Evolutionary conservation across 306 rosid species (phyloP), one percentile per base, ranked within the genome.

Genomic region (Pyrus communis): DNA sequence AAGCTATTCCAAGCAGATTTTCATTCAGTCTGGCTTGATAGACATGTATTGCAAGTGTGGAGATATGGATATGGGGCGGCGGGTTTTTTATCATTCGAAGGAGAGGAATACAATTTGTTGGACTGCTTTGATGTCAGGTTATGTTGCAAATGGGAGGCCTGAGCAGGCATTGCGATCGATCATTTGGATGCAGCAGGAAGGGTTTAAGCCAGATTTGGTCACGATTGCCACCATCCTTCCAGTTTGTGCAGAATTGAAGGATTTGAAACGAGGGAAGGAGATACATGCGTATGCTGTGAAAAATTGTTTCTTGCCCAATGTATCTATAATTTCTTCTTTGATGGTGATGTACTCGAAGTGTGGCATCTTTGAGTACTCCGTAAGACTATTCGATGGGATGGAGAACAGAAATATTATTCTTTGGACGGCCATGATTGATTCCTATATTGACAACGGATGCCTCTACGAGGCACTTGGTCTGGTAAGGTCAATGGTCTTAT

Each of bases 151-250:
- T 84, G 94, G 97, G 46, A 86, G 93, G 78, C 84, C 82, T 1
- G 93, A 93, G 82, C 96, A 86, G 85, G 97, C 97, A 4, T 63
- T 93, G 58, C 85, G 89, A 82, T 89, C 96, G 19, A 80, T 88
- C 27, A 62, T 89, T 73, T 93, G 97, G 97, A 93, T 93, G 97
- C 96, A 93, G 90, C 94, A 90, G 76, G 97, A 93, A 86, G 97
- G 97, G 55, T 86, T 86, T 80, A 86, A 61, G 87, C 97, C 94
- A 5, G 97, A 93, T 75, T 77, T 84, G 12, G 90, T 90, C 49
- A 90, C 94, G 0, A 77, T 93, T 64, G 93, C 97, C 61, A 90
- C 93, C 23, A 83, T 84, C 67, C 84, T 90, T 82, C 94, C 96
- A 19, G 80, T 93, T 72, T 93, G 97, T 84, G 86, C 93, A 35